A percentile compares a stretch with the other conserved stretches of the same genome.
phyloP scores from a whole-genome alignment of 2,329 filamentous ascomycete species.

The Colletotrichum spinosum region DNA sequence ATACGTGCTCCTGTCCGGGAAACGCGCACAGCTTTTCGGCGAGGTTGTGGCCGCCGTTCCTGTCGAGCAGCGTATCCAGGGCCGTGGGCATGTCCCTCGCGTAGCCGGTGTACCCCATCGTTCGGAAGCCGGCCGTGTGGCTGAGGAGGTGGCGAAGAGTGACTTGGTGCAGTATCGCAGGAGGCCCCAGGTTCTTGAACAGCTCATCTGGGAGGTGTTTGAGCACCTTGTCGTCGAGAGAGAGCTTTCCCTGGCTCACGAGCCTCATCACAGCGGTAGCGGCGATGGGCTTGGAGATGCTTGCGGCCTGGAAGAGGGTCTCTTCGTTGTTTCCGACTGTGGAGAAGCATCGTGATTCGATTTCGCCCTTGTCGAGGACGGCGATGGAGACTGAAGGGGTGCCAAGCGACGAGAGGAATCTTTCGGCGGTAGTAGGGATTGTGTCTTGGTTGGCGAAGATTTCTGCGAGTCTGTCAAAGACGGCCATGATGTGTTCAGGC shows the following conservation, averaged over 20 bases:
- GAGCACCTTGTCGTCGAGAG: constrained; percentile 15
- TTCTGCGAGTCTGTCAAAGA: constrained; percentile 16
- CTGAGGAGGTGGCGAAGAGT: constrained; percentile 17
- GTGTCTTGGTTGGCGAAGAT: constrained; percentile 8
- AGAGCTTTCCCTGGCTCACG: constrained; percentile 10
- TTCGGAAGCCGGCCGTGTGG: constrained; percentile 20
- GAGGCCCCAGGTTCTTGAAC: constrained; percentile 11
- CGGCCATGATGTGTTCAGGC: not conserved
- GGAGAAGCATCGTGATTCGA: constrained; percentile 26
- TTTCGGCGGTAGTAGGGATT: not conserved
- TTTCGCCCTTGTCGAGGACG: constrained; percentile 13
- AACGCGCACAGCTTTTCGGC: constrained; percentile 8
- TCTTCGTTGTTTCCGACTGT: constrained; percentile 7
- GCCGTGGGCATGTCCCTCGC: constrained; percentile 13
- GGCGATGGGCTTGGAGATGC: constrained; percentile 24
- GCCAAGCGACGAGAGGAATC: constrained; percentile 10
- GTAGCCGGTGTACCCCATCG: constrained; percentile 11
- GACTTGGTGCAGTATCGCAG: not conserved
- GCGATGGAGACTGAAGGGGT: constrained; percentile 25
- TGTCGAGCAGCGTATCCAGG: constrained; percentile 32
- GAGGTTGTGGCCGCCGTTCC: constrained; percentile 18
- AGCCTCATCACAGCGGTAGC: constrained; percentile 27
- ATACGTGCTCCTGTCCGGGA: constrained; percentile 15
- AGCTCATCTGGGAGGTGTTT: constrained; percentile 12
- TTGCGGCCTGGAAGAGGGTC: constrained; percentile 26